Percentiles rank a stretch among this genome's conserved stretches.
Evolutionary conservation across 257 asterid genomes (phyloP).

Genomic region (Phtheirospermum japonicum): DNA sequence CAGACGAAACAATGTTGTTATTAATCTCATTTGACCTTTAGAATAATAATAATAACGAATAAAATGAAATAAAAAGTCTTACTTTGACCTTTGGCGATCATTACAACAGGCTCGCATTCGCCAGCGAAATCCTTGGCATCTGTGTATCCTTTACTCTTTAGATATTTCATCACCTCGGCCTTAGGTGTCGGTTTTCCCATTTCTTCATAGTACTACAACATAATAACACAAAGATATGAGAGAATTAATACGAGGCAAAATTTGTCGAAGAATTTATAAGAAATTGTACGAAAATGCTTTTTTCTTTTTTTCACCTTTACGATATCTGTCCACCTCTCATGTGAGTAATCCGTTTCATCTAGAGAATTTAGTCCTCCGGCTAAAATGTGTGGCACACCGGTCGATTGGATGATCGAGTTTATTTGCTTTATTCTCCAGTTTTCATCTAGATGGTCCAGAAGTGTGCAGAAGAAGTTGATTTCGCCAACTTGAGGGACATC

Average conservation of each 20-base stretch:
- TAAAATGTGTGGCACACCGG: slow-evolving; percentile 76
- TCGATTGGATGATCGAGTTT: slow-evolving; percentile 66
- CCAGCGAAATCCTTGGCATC: slow-evolving; percentile 91
- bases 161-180: slow-evolving; percentile 72
- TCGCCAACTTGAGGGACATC: slow-evolving; percentile 86
- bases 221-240: neutral
- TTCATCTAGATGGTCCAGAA: slow-evolving; percentile 81
- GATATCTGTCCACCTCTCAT: slow-evolving; percentile 90
- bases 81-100: slow-evolving; percentile 99
- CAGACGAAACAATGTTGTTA: too few species aligned
- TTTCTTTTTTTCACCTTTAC: slow-evolving; percentile 48
- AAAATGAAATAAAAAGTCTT: too few species aligned
- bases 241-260: neutral
- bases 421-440: slow-evolving; percentile 95
- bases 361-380: slow-evolving; percentile 93
- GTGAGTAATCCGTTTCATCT: slow-evolving; percentile 82
- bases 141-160: slow-evolving; percentile 61
- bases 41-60: too few species aligned
- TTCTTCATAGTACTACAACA: slow-evolving; percentile 75
- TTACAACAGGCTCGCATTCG: slow-evolving; percentile 88
- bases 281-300: neutral
- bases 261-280: too few species aligned
- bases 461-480: slow-evolving; percentile 74
- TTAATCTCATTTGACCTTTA: too few species aligned
- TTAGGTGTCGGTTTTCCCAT: slow-evolving; percentile 91